Evolutionary conservation across 495 filamentous ascomycete species (phyloP), one percentile per base, ranked within the genome.

Genomic region (Lepidopterella palustris): DNA sequence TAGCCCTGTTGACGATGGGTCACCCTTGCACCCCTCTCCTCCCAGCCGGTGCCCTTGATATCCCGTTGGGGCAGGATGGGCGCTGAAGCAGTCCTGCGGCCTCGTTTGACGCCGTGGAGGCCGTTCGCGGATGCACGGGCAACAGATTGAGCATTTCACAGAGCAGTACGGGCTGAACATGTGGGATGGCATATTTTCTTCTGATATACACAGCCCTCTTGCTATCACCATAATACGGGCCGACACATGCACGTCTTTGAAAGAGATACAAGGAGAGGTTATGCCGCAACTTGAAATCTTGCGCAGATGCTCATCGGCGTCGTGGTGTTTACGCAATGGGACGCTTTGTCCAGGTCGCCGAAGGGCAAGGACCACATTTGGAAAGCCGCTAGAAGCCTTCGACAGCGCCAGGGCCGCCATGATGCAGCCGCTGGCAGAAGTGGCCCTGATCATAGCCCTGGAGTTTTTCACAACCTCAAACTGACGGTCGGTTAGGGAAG

Each of bases 321-420:
- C n/a, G 26, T 58, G 47, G 25, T 24, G 47, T 50, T 45, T 20
- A 64, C 28, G 53, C 53, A 58, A 59, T n/a, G 21, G 32, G 26
- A 13, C 32, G 51, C 29, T 39, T 20, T 32, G 51, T 58, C 55
- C 48, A 28, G 35, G 55, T 39, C 18, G n/a, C 18, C 45, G 29
- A 25, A 18, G 48, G 27, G 63, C 53, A 53, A 29, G 58, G 63
- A 40, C 49, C 48, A 51, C 50, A 47, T 58, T 58, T 66, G 35
- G 63, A 66, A 66, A 55, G 15, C 54, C 63, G 52, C 63, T 66
- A 66, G 63, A 66, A 66, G 63, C 39, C 56, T 62, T 60, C 60
- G 21, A 60, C 53, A 35, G 50, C 63, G 42, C 35, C 53, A 48
- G 54, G 61, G 24, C 61, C 39, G 42, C 40, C 25, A 23, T 50